Evolutionary conservation across 306 rosid genomes (phyloP), one percentile per base, ranked within the genome.

Genomic region (Leucaena leucocephala): DNA sequence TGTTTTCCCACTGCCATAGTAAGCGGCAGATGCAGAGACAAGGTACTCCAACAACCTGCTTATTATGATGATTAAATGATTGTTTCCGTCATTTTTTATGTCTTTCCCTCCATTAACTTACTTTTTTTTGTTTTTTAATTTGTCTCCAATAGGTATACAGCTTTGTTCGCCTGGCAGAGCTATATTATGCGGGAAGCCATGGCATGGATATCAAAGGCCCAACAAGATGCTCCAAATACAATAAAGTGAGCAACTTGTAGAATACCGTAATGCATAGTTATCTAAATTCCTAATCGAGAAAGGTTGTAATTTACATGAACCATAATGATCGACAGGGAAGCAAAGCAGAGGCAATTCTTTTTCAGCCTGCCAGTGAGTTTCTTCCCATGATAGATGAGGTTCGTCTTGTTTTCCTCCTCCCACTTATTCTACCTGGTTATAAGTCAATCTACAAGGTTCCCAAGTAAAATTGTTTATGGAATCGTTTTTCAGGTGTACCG

Each of bases 201-300:
- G 99, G 99, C 34, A 95, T 95, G 99, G 99, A 95, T 80, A 95
- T 95, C 72, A 82, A 89, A 82, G 98, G 98, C 12, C 98, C 98
- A 44, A 86, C 95, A 76, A 90, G 77, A 84, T 86, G 82, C 74
- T 84, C 91, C 78, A 87, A 90, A 87, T 76, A 82, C 89, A 86
- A 77, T 75, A 81, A 86, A 83, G 98, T 92, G 75, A 85, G 97
- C 84, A 54, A 71, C 7, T 7, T 66, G 7, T 39, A n/a, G 7
- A 13, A 43, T 70, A 33, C 13, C 45, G 13, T 22, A 4, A 10
- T 2, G 33, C 70, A 11, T 34, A 42, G 36, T 70, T 43, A 68
- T 10, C 2, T 34, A 39, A 11, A 14, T 33, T 74, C 11, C 2
- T 34, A 39, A 11, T 35, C 33, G 36, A 49, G 40, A 19, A 27